Evolutionary conservation across 768 basidiomycete species (phyloP).

Genomic region (Boletellus ananiceps): DNA sequence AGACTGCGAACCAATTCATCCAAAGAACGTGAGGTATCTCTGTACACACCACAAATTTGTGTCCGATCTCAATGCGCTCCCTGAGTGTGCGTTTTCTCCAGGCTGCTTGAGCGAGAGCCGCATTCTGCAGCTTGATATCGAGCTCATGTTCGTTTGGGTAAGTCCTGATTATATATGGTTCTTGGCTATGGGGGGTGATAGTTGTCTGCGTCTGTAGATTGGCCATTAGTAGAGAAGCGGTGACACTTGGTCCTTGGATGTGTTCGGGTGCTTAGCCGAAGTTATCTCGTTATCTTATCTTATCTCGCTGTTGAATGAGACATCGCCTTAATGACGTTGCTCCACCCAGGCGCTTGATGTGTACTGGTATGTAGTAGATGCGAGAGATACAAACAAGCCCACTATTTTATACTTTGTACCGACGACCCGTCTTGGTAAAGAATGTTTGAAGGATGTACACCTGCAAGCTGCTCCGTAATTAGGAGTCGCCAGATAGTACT

Average conservation of each 20-base stretch:
- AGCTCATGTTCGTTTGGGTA: slow-evolving; percentile 63
- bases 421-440: slow-evolving; percentile 90
- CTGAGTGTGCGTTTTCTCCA: slow-evolving; percentile 61
- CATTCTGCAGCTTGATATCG: slow-evolving; percentile 50
- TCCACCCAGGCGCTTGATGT: too few relatives aligned
- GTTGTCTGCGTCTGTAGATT: slow-evolving; percentile 59
- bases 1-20: slow-evolving; percentile 29
- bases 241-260: too few relatives aligned
- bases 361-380: slow-evolving; percentile 2
- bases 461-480: slow-evolving; percentile 54
- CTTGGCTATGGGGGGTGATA: slow-evolving; percentile 75
- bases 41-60: slow-evolving; percentile 61
- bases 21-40: slow-evolving; percentile 1
- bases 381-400: slow-evolving; percentile 9
- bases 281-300: slow-evolving; percentile 16
- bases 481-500: slow-evolving; percentile 8
- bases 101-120: slow-evolving; percentile 63
- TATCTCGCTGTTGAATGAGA: neutral
- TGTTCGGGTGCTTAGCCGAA: neutral
- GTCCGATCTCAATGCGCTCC: slow-evolving; percentile 66
- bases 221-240: slow-evolving; percentile 11
- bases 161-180: slow-evolving; percentile 49
- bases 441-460: slow-evolving; percentile 93
- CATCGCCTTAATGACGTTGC: too few relatives aligned
- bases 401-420: slow-evolving; percentile 71